These are phyloP conservation scores for Phytophthora melonis DNA, from an alignment of 352 stramenopile genomes.

Conservation along the genomic window DNA sequence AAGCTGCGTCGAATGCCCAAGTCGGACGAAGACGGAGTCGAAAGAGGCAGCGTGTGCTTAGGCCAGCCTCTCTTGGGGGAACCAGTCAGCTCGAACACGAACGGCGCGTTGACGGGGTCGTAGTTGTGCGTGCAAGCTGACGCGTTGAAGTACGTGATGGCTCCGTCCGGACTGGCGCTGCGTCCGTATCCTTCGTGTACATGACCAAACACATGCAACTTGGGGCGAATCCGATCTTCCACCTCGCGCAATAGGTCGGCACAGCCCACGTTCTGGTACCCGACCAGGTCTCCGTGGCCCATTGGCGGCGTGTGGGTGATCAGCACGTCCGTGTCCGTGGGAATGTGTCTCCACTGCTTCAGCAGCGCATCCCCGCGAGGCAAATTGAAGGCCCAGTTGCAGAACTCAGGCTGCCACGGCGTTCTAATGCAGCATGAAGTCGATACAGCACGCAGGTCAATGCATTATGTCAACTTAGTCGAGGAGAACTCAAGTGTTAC, in stretches of 20 bases:
- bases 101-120: constrained; percentile 69
- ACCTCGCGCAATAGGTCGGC: constrained; percentile 79
- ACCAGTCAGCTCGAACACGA: constrained; percentile 64
- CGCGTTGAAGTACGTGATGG: constrained; percentile 90
- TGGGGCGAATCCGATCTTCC: constrained; percentile 67
- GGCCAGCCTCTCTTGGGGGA: constrained; percentile 40
- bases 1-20: constrained; percentile 32
- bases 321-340: constrained; percentile 82
- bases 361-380: constrained; percentile 55
- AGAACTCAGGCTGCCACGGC: constrained; percentile 87
- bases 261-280: constrained; percentile 70
- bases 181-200: constrained; percentile 90
- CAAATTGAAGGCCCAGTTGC: constrained; percentile 86
- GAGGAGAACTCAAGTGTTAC: constrained; percentile 20
- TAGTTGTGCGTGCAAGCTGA: constrained; percentile 83
- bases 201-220: constrained; percentile 91
- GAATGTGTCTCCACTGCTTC: constrained; percentile 62
- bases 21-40: background rate
- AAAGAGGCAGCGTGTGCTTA: constrained; percentile 6
- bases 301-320: constrained; percentile 90
- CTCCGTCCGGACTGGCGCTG: constrained; percentile 65
- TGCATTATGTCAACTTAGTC: background rate
- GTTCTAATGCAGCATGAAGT: constrained; percentile 34
- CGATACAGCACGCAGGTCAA: background rate
- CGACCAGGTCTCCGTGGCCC: constrained; percentile 76